phyloP scores from a whole-genome alignment of 2,329 filamentous ascomycete genomes.

The Cryphonectria parasitica region DNA sequence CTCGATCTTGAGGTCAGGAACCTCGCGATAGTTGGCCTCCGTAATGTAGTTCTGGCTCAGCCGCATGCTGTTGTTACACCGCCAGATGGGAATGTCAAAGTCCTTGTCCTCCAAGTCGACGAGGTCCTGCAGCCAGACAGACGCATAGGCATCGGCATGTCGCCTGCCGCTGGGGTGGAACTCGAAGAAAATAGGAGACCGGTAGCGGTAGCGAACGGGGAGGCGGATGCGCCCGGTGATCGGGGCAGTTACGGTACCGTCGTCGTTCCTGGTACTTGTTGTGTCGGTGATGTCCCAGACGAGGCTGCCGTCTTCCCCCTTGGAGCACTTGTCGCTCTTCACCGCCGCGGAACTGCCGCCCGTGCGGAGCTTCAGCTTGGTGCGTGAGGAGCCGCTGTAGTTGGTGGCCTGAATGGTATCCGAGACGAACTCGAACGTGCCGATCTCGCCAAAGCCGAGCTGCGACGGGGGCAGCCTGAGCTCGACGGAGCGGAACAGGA shows the following conservation, averaged over 20 bases:
- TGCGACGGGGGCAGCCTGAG: constrained; percentile 82
- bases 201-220: constrained; percentile 88
- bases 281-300: constrained; percentile 53
- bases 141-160: constrained; percentile 73
- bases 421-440: constrained; percentile 86
- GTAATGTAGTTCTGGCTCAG: constrained; percentile 93
- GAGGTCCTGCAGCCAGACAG: constrained; percentile 85
- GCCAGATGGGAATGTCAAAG: constrained; percentile 91
- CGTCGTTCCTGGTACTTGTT: constrained; percentile 41
- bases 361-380: constrained; percentile 80
- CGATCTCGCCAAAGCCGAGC: constrained; percentile 86
- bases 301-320: constrained; percentile 59
- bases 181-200: constrained; percentile 87
- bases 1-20: constrained; percentile 76
- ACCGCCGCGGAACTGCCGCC: constrained; percentile 80
- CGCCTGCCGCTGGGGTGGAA: constrained; percentile 74
- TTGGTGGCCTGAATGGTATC: constrained; percentile 68
- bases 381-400: constrained; percentile 66
- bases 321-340: constrained; percentile 64
- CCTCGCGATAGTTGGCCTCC: constrained; percentile 68
- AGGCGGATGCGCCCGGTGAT: constrained; percentile 58
- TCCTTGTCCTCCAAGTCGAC: constrained; percentile 76
- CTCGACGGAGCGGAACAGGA: constrained; percentile 89
- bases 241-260: constrained; percentile 32
- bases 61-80: constrained; percentile 72